phyloP scores from a whole-genome alignment of 2,329 filamentous ascomycete species.

The Neofusicoccum sp. region DNA sequence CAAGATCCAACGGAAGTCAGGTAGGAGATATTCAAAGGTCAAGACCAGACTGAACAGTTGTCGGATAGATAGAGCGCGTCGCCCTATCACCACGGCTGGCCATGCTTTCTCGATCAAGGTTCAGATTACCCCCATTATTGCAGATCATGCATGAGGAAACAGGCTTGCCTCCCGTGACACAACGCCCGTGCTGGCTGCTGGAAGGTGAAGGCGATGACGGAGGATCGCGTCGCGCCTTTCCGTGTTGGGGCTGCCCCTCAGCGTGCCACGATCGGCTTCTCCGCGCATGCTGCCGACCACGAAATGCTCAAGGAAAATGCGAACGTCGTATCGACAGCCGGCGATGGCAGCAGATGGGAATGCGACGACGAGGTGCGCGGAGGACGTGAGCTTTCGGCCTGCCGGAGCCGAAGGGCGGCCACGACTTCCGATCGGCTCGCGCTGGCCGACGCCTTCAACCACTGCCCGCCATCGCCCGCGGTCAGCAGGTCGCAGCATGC shows the following conservation, averaged over 20 bases:
- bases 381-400: background rate
- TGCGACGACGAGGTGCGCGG: too few relatives aligned
- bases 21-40: background rate
- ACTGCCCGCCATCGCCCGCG: background rate
- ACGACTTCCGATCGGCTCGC: conserved; percentile 7
- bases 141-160: background rate
- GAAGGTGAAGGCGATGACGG: background rate
- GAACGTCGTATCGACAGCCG: background rate
- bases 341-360: background rate
- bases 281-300: background rate
- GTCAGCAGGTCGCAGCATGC: background rate
- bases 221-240: background rate
- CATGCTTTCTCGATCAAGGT: background rate
- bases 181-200: background rate
- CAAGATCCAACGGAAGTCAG: background rate
- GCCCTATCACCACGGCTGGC: background rate
- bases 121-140: background rate
- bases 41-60: background rate
- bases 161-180: background rate
- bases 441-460: background rate
- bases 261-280: background rate
- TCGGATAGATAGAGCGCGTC: too few relatives aligned
- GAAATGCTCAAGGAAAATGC: background rate
- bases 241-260: background rate
- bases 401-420: background rate